phyloP scores from a whole-genome alignment of 2,329 filamentous ascomycete genomes.

The Fusarium miscanthi region DNA sequence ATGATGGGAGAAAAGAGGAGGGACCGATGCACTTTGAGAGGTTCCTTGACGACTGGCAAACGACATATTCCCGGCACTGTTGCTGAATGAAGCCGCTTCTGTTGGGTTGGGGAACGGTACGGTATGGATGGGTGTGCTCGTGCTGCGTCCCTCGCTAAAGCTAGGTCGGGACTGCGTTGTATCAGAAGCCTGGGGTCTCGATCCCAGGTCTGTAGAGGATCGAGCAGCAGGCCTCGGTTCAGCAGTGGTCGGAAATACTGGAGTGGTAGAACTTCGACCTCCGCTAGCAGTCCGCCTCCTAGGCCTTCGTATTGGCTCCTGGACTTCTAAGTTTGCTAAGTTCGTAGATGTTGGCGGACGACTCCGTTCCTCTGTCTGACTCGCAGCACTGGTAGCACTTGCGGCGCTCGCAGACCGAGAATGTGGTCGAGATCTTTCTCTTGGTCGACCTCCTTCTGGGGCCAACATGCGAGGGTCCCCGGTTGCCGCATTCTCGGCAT shows the following conservation, averaged over 20 bases:
- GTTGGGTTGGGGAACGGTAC: conserved; percentile 37
- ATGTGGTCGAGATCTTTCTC: conserved; percentile 54
- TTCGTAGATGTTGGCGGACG: conserved; percentile 58
- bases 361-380: conserved; percentile 59
- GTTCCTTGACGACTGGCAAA: conserved; percentile 53
- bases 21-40: conserved; percentile 7
- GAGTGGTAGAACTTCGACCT: conserved; percentile 65
- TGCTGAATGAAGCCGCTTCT: conserved; percentile 33
- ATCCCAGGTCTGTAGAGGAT: conserved; percentile 73
- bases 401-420: conserved; percentile 60
- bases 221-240: conserved; percentile 64
- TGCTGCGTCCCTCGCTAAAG: conserved; percentile 57
- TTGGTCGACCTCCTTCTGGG: conserved; percentile 42
- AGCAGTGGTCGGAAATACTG: conserved; percentile 55
- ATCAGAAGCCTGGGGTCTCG: conserved; percentile 56
- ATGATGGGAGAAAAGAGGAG: conserved; percentile 25
- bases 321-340: conserved; percentile 47
- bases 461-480: conserved; percentile 46
- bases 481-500: conserved; percentile 32
- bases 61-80: conserved; percentile 45
- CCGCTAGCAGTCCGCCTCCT: conserved; percentile 66
- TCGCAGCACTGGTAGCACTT: conserved; percentile 55
- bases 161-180: conserved; percentile 52
- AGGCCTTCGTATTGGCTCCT: conserved; percentile 45
- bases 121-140: conserved; percentile 51